Evolutionary conservation across 2,329 filamentous ascomycete species (phyloP).

Genomic region (Lizonia empirigonia): DNA sequence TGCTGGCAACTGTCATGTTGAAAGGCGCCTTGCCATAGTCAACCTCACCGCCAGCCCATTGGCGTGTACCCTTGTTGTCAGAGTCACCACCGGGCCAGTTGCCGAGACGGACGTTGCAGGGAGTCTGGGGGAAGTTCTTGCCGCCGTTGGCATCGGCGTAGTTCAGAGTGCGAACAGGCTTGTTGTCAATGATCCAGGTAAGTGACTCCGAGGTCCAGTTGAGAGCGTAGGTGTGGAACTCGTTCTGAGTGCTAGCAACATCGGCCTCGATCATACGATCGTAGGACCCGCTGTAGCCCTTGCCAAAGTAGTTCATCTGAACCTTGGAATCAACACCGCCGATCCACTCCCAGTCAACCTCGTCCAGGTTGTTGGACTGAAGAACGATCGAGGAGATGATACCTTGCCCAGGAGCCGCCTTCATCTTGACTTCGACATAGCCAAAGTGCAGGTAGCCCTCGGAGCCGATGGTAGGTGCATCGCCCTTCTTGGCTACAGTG

Average conservation of each 20-base stretch:
- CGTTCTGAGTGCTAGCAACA: conserved; percentile 61
- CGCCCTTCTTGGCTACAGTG: conserved; percentile 53
- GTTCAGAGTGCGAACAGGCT: conserved; percentile 66
- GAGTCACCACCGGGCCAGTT: conserved; percentile 57
- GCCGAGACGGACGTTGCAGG: conserved; percentile 63
- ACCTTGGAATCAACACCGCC: conserved; percentile 68
- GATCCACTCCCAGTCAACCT: conserved; percentile 85
- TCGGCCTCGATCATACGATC: conserved; percentile 69
- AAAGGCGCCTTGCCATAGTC: conserved; percentile 56
- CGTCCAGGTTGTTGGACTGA: conserved; percentile 82
- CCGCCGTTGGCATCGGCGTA: conserved; percentile 63
- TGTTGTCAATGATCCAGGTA: conserved; percentile 73
- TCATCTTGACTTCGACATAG: conserved; percentile 76
- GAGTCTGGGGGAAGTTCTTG: conserved; percentile 74
- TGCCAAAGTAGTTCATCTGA: conserved; percentile 62
- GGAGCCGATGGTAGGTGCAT: conserved; percentile 71
- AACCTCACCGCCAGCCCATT: conserved; percentile 69
- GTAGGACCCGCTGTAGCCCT: conserved; percentile 59
- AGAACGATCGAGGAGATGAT: conserved; percentile 84
- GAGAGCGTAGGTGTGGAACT: conserved; percentile 71
- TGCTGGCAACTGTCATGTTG: conserved; percentile 58
- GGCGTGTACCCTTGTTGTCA: conserved; percentile 62
- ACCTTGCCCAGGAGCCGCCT: conserved; percentile 74
- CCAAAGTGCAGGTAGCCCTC: conserved; percentile 89
- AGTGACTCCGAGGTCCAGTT: conserved; percentile 72